Conservation (phyloP, 2,329 filamentous ascomycete genomes). For the Sclerotiophoma versabilis region DNA sequence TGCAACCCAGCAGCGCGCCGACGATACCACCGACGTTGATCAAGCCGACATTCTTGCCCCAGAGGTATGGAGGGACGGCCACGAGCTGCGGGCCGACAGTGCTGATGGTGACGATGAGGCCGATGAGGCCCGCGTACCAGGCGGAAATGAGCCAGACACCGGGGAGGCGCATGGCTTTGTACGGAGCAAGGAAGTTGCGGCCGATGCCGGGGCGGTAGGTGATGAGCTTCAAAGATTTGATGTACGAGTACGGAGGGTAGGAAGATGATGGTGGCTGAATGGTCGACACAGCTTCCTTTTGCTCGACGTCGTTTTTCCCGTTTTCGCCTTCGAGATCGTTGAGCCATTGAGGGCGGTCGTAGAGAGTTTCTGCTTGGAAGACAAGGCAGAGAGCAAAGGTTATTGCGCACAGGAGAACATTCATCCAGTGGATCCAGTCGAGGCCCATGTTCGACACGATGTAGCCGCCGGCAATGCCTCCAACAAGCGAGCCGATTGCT, state of each 20-base stretch:
- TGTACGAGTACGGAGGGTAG: conserved; percentile 42
- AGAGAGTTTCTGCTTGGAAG: conserved; percentile 52
- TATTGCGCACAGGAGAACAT: conserved; percentile 46
- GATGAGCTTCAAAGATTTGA: conserved; percentile 46
- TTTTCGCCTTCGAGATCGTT: conserved; percentile 20
- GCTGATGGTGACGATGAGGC: conserved; percentile 49
- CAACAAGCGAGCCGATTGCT: conserved; percentile 47
- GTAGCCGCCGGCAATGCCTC: conserved; percentile 52
- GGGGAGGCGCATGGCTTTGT: conserved; percentile 48
- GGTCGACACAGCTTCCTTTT: conserved; percentile 25
- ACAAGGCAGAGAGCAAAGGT: conserved; percentile 45
- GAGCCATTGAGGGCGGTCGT: conserved; percentile 38
- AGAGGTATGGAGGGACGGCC: conserved; percentile 51
- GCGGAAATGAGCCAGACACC: conserved; percentile 53
- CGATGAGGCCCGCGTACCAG: conserved; percentile 54
- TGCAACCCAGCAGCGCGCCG: conserved; percentile 46
- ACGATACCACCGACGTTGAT: conserved; percentile 50
- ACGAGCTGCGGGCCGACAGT: conserved; percentile 50
- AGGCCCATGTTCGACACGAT: conserved; percentile 48
- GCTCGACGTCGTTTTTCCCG: conserved; percentile 24
- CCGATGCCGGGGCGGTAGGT: conserved; percentile 46
- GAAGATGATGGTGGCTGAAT: conserved; percentile 19
- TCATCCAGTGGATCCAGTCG: conserved; percentile 52
- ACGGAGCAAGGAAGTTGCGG: conserved; percentile 48
- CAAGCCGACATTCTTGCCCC: conserved; percentile 50